A percentile compares a stretch with the other conserved stretches of the same genome.
These are phyloP conservation scores for Ogataea methanolica DNA, from an alignment of 805 yeast genomes.

Conservation along the genomic window DNA sequence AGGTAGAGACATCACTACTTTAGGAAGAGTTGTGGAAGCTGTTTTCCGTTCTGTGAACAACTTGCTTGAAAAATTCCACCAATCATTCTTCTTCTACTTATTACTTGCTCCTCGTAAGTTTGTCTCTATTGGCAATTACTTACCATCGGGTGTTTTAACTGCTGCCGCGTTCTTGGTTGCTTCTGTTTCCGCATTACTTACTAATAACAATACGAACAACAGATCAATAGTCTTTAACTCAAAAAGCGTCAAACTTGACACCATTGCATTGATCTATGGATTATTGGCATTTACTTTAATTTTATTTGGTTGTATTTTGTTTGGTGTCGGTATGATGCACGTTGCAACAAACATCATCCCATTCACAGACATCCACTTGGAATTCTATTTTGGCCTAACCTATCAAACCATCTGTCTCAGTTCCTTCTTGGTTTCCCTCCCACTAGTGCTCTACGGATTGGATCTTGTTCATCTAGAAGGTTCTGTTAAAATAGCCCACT, in stretches of 20 bases:
- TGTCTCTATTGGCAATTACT: slow-evolving; percentile 89
- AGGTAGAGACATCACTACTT: slow-evolving; percentile 80
- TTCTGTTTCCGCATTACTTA: slow-evolving; percentile 53
- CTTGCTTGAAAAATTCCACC: slow-evolving; percentile 92
- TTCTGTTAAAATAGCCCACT: slow-evolving; percentile 13
- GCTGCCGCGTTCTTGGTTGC: slow-evolving; percentile 68
- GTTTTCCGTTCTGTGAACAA: slow-evolving; percentile 86
- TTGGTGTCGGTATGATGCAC: slow-evolving; percentile 23
- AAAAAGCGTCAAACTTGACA: slow-evolving; percentile 15
- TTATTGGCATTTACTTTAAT: slow-evolving; percentile 28
- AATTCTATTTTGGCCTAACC: slow-evolving; percentile 9
- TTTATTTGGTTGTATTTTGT: slow-evolving; percentile 14
- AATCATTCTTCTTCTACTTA: slow-evolving; percentile 89
- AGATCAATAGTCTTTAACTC: slow-evolving; percentile 2
- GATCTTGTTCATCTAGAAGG: background rate
- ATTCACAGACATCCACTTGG: slow-evolving; percentile 4
- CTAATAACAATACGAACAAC: slow-evolving; percentile 33
- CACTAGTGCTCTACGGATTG: slow-evolving; percentile 9
- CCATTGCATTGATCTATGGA: slow-evolving; percentile 25
- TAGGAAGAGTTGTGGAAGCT: slow-evolving; percentile 87
- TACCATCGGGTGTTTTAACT: slow-evolving; percentile 77
- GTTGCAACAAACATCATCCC: slow-evolving; percentile 3
- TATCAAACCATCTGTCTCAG: slow-evolving; percentile 9
- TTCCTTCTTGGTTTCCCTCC: slow-evolving; percentile 7
- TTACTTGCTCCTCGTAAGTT: slow-evolving; percentile 72